Percentiles rank a stretch among this genome's conserved stretches.
These are phyloP conservation scores for Moesziomyces parantarcticus DNA, from an alignment of 1,284 basidiomycete genomes.

Conservation along the genomic window DNA sequence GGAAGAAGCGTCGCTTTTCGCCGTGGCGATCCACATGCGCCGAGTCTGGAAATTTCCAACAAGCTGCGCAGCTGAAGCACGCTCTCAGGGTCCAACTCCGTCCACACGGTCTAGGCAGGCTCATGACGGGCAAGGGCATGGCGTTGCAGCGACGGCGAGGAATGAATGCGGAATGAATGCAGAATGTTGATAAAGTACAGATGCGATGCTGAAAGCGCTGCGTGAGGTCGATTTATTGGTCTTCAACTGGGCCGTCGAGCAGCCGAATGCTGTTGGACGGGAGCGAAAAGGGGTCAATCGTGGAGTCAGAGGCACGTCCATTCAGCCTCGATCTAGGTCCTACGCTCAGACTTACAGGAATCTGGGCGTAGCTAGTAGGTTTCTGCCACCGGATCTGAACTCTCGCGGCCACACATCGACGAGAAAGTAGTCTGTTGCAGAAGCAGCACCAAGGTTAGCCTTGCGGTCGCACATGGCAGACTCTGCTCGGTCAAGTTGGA, in stretches of 20 bases:
- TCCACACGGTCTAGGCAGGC: background rate
- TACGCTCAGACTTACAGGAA: conserved; percentile 75
- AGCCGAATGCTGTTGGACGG: conserved; percentile 27
- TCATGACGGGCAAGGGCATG: background rate
- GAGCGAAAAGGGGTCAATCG: background rate
- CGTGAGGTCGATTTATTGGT: conserved; percentile 3
- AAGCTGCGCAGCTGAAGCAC: too few relatives aligned
- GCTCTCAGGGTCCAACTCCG: background rate
- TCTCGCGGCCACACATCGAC: conserved; percentile 94
- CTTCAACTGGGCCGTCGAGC: conserved; percentile 30
- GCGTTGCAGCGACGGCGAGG: background rate
- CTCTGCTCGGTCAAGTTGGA: background rate
- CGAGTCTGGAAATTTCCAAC: background rate
- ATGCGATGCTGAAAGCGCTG: conserved; percentile 3
- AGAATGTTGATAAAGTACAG: background rate
- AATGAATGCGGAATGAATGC: conserved; percentile 11
- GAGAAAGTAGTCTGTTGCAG: conserved; percentile 77
- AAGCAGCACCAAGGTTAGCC: background rate
- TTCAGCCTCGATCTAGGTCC: background rate
- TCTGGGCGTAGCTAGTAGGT: conserved; percentile 81
- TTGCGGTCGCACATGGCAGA: background rate
- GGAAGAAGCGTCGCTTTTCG: background rate
- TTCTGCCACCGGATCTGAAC: conserved; percentile 80
- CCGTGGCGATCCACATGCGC: background rate
- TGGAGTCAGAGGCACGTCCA: background rate